Conservation (phyloP, 768 basidiomycete species). For the Cystobasidium onofrii region DNA sequence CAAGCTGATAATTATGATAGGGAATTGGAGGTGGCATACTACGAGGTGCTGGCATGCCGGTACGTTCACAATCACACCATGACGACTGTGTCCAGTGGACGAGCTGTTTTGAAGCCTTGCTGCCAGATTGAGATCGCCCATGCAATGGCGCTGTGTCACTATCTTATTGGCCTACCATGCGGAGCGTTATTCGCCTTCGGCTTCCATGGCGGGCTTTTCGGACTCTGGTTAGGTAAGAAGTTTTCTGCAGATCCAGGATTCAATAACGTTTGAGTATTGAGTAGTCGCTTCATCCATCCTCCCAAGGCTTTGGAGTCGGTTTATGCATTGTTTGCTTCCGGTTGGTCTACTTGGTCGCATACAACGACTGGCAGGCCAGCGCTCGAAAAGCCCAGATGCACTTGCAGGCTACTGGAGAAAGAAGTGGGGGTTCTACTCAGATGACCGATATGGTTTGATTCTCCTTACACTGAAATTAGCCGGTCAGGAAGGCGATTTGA, state of each 20-base stretch:
- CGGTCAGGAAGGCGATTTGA: too few species aligned
- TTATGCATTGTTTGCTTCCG: background rate
- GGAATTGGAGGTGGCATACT: conserved; percentile 6
- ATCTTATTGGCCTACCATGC: background rate
- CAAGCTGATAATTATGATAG: too few species aligned
- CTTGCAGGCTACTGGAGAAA: background rate
- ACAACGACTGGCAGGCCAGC: conserved; percentile 2
- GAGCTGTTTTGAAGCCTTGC: background rate
- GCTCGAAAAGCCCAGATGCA: conserved; percentile 10
- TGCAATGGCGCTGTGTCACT: background rate
- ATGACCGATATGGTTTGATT: too few species aligned
- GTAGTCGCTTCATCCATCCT: too few species aligned
- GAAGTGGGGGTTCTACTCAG: background rate
- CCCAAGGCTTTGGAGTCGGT: conserved; percentile 24
- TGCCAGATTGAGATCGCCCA: conserved; percentile 16
- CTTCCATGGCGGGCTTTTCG: conserved; percentile 4
- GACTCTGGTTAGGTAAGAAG: conserved; percentile 23
- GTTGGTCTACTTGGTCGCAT: background rate
- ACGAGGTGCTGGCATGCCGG: conserved; percentile 16
- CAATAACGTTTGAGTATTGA: too few species aligned
- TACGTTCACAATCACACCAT: too few species aligned
- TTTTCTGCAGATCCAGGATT: too few species aligned
- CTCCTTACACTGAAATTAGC: too few species aligned
- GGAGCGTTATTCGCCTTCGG: conserved; percentile 9
- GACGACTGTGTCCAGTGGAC: too few species aligned